Percentiles rank a stretch among this genome's conserved stretches.
phyloP scores from a whole-genome alignment of 83 land plant genomes.

The Thuja plicata region DNA sequence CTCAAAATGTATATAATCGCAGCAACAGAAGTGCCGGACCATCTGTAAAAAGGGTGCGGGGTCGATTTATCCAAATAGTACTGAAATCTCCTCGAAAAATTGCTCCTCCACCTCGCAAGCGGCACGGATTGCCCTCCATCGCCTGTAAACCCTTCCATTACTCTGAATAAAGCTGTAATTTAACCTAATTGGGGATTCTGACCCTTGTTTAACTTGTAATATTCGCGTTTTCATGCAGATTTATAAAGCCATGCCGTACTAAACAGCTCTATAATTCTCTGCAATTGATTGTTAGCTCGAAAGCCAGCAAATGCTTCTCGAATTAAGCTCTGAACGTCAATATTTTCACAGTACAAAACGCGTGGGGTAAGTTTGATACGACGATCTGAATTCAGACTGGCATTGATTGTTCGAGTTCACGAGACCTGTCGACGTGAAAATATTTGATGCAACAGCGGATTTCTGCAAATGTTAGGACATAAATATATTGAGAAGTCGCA shows the following conservation, averaged over 20 bases:
- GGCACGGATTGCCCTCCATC: not conserved
- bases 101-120: conserved; percentile 28
- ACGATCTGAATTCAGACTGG: not conserved
- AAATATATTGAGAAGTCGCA: too few relatives aligned
- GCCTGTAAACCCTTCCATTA: not conserved
- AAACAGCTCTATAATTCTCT: not conserved
- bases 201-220: not conserved
- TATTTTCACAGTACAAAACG: not conserved
- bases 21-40: conserved; percentile 27
- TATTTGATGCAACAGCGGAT: not conserved
- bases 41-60: conserved; percentile 31
- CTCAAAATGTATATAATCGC: conserved; percentile 32
- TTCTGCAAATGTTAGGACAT: too few relatives aligned
- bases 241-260: not conserved
- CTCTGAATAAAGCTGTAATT: not conserved
- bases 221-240: not conserved
- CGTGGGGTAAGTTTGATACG: not conserved
- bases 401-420: not conserved
- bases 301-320: not conserved
- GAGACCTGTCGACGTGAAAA: not conserved
- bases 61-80: conserved; percentile 33
- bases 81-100: conserved; percentile 32
- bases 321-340: not conserved
- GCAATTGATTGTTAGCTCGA: not conserved
- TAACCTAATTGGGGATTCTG: not conserved